phyloP scores from a whole-genome alignment of 2,329 filamentous ascomycete species.

The Thermothelomyces thermophilus region DNA sequence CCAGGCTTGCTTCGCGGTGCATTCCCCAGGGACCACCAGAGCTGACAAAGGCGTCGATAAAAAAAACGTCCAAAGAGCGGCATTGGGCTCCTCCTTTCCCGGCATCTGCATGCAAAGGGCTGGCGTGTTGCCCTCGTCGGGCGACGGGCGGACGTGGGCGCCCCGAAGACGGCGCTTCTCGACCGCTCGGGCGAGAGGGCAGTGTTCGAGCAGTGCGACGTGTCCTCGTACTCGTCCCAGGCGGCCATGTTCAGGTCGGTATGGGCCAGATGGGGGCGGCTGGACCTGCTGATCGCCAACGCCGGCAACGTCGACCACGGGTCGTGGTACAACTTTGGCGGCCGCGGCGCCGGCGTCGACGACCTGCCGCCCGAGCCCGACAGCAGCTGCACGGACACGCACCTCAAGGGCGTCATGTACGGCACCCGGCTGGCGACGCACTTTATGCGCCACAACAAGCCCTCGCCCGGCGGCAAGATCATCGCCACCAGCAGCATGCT shows the following conservation, averaged over 20 bases:
- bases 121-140: slow-evolving; percentile 1
- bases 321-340: slow-evolving; percentile 2
- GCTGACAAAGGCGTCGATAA: no score
- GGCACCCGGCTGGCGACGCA: slow-evolving; percentile 2
- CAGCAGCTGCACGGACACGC: slow-evolving; percentile 3
- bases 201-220: slow-evolving; percentile 1
- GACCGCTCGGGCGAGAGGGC: neutral
- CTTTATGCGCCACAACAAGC: slow-evolving; percentile 7
- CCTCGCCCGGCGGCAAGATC: slow-evolving; percentile 2
- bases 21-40: no score
- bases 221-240: slow-evolving; percentile 1
- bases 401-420: slow-evolving; percentile 2
- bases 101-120: slow-evolving; percentile 2
- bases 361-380: slow-evolving; percentile 4
- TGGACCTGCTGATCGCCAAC: slow-evolving; percentile 4
- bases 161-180: neutral
- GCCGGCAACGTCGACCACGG: neutral
- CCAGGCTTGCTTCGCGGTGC: no score
- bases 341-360: neutral
- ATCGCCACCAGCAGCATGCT: slow-evolving; percentile 1
- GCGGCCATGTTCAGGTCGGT: slow-evolving; percentile 2
- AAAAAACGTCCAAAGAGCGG: no score
- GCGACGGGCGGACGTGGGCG: neutral
- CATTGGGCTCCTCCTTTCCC: slow-evolving; percentile 2
- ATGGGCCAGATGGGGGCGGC: neutral